phyloP scores from a whole-genome alignment of 2,329 filamentous ascomycete species.

The Dothideomycetidae sp. region DNA sequence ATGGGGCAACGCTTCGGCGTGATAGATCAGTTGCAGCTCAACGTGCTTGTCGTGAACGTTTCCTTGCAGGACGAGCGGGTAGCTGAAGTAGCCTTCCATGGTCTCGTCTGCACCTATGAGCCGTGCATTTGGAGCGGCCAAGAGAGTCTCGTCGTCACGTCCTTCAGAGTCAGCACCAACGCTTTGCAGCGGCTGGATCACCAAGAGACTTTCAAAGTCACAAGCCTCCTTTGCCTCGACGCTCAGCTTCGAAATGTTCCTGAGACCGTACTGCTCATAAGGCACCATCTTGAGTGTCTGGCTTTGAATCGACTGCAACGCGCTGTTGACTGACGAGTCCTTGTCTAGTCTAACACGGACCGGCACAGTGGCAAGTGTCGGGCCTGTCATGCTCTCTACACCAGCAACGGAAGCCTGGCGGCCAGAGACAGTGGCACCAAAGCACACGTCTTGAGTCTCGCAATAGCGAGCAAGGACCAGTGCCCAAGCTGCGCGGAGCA shows the following conservation, averaged over 20 bases:
- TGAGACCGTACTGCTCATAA: conserved; percentile 1
- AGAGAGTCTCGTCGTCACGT: neutral
- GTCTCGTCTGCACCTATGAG: conserved; percentile 15
- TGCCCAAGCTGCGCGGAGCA: conserved; percentile 3
- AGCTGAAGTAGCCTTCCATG: conserved; percentile 25
- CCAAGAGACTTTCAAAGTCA: conserved; percentile 1
- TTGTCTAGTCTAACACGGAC: neutral
- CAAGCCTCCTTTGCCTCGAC: conserved; percentile 3
- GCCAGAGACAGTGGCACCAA: conserved; percentile 2
- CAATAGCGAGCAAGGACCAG: conserved; percentile 1
- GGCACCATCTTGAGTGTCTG: neutral
- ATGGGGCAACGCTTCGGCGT: conserved; percentile 8
- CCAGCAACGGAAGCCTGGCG: neutral
- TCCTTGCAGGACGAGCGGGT: conserved; percentile 22
- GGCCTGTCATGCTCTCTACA: neutral
- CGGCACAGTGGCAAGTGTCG: conserved; percentile 1
- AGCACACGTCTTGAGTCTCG: neutral
- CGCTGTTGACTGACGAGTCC: conserved; percentile 10
- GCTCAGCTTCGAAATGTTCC: neutral
- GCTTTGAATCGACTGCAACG: neutral
- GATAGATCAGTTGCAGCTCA: conserved; percentile 1
- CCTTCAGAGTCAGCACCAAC: neutral
- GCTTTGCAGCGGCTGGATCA: neutral
- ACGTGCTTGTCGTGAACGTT: conserved; percentile 15
- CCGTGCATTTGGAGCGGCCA: neutral